These are phyloP conservation scores for Deinandra increscens DNA, from an alignment of 129 eudicot species.

Conservation along the genomic window DNA sequence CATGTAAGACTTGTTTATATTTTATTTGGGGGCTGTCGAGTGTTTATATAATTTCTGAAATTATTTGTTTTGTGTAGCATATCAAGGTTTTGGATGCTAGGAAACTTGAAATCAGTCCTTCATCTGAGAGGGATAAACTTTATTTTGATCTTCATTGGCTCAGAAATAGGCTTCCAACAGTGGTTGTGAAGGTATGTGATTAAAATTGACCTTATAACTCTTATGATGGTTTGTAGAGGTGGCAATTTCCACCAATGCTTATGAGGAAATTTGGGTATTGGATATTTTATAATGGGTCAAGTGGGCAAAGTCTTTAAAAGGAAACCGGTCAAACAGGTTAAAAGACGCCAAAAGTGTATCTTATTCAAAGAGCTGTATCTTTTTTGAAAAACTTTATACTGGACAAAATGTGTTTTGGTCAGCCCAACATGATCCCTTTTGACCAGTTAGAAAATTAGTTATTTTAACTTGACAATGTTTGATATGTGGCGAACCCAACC, in stretches of 20 bases:
- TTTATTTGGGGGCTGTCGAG: constrained; percentile 7
- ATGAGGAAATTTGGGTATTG: background rate
- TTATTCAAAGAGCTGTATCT: background rate
- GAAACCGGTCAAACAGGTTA: background rate
- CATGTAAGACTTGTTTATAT: constrained; percentile 32
- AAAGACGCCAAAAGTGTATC: background rate
- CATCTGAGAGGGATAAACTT: constrained; percentile 52
- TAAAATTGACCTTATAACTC: constrained; percentile 2
- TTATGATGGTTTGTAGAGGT: background rate
- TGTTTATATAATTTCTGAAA: constrained; percentile 3
- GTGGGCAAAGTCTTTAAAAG: background rate
- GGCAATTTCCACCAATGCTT: background rate
- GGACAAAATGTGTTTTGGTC: background rate
- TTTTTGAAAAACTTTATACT: background rate
- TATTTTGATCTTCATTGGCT: constrained; percentile 68
- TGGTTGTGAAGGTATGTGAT: constrained; percentile 72
- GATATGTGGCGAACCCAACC: background rate
- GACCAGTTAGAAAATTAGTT: no score
- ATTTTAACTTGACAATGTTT: no score
- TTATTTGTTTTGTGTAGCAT: constrained; percentile 47
- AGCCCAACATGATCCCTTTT: background rate
- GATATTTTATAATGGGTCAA: background rate
- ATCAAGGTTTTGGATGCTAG: constrained; percentile 57
- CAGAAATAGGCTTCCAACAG: constrained; percentile 64
- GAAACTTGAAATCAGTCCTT: constrained; percentile 57